Evolutionary conservation across 2,329 filamentous ascomycete genomes (phyloP), one percentile per base, ranked within the genome.

Genomic region (Camillea tinctor): DNA sequence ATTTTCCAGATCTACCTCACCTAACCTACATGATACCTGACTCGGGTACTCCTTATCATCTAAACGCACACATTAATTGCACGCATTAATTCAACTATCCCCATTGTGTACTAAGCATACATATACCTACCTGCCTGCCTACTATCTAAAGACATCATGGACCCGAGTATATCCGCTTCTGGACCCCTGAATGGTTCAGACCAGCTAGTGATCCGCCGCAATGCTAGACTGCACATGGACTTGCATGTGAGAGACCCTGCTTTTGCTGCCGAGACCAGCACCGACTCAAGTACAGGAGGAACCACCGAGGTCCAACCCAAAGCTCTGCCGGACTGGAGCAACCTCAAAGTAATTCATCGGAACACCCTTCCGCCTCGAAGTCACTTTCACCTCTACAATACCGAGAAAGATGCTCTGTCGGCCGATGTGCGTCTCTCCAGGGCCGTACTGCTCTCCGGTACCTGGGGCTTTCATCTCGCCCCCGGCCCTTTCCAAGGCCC

Each of bases 321-420:
- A 8, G 59, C 66, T 8, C 54, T 72, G 4, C 84, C 84, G 0
- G 85, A 88, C 69, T 88, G 85, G 84, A 84, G 79, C 70, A 88
- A 88, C 65, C 77, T 87, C 59, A 69, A 78, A 3, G 76, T 88
- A 26, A 76, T 88, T 17, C 86, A 88, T 69, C 81, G 80, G 64
- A 86, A 86, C 65, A 85, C 83, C 1, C 76, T 88, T 5, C 75
- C 82, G 8, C 81, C 84, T 4, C 80, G 86, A 58, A 81, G 83
- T 54, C 77, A 83, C 65, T 88, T 87, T 68, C 80, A 81, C 68
- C 73, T 83, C 23, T 87, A 84, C 66, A 68, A 77, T 44, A 77
- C 69, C 15, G 79, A 82, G 60, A 67, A 74, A 1, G 79, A 82
- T 68, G 84, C 84, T 1, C 71, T 87, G 13, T 70, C 72, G 19